Evolutionary conservation across 331 rosid genomes (phyloP).

Genomic region (Malus hybrid): DNA sequence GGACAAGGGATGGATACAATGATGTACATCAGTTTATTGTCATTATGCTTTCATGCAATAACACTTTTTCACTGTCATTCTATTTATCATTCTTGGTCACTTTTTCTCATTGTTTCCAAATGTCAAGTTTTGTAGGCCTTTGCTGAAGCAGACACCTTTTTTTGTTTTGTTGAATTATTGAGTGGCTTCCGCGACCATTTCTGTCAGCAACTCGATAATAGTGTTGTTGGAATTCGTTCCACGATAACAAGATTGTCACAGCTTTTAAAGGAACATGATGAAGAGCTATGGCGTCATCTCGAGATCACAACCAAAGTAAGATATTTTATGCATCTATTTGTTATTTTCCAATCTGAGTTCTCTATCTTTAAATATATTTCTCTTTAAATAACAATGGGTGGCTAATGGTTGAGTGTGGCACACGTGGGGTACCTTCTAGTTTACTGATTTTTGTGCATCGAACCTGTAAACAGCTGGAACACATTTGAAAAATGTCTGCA

Average conservation of each 20-base stretch:
- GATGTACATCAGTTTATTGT: background rate
- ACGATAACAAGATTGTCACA: slow-evolving; percentile 84
- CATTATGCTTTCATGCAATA: background rate
- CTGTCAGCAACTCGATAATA: slow-evolving; percentile 96
- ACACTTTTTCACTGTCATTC: background rate
- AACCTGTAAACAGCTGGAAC: too few relatives aligned
- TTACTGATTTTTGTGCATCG: too few relatives aligned
- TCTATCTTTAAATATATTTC: background rate
- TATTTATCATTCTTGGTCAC: background rate
- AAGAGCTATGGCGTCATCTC: slow-evolving; percentile 99
- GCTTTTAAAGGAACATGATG: slow-evolving; percentile 90
- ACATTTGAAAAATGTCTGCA: too few relatives aligned
- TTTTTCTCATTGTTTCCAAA: slow-evolving; percentile 24
- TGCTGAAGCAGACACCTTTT: slow-evolving; percentile 96
- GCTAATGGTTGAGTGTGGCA: background rate
- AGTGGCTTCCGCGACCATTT: slow-evolving; percentile 95
- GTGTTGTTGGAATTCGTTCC: slow-evolving; percentile 97
- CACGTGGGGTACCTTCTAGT: too few relatives aligned
- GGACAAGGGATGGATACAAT: background rate
- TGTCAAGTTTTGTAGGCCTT: slow-evolving; percentile 55
- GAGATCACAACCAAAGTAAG: slow-evolving; percentile 94
- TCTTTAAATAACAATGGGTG: background rate
- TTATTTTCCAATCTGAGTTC: background rate
- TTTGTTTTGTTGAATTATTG: slow-evolving; percentile 95
- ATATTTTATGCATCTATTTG: background rate